Percentiles rank a stretch among this genome's conserved stretches.
Evolutionary conservation across 2,329 filamentous ascomycete species (phyloP).

Genomic region (Onygenales sp.): DNA sequence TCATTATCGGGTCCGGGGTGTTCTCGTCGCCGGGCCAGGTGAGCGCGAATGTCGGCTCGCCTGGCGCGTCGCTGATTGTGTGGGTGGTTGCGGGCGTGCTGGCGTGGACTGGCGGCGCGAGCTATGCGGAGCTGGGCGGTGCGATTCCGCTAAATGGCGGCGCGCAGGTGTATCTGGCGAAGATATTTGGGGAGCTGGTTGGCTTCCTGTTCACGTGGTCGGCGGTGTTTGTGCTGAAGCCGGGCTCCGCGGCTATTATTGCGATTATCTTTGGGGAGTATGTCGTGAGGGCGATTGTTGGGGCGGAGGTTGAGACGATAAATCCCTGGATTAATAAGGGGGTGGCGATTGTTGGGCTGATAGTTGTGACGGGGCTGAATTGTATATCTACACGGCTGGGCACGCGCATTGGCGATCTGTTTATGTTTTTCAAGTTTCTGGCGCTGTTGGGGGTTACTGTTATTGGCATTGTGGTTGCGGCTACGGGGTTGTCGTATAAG

Average conservation of each 20-base stretch:
- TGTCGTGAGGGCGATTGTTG: constrained; percentile 75
- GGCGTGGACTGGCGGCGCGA: constrained; percentile 91
- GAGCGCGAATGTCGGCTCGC: constrained; percentile 81
- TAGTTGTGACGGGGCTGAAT: constrained; percentile 73
- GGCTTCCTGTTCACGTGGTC: constrained; percentile 97
- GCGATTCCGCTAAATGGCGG: constrained; percentile 94
- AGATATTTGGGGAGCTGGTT: constrained; percentile 88
- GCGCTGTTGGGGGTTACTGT: constrained; percentile 79
- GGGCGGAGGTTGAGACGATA: constrained; percentile 71
- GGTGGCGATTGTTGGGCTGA: constrained; percentile 67
- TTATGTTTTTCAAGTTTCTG: constrained; percentile 96
- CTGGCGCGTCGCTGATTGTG: constrained; percentile 79
- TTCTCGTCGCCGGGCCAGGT: constrained; percentile 93
- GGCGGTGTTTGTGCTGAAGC: constrained; percentile 86
- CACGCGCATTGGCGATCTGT: constrained; percentile 76
- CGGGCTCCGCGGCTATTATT: constrained; percentile 86
- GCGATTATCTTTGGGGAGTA: constrained; percentile 98
- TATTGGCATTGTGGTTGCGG: constrained; percentile 78
- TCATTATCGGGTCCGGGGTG: constrained; percentile 94
- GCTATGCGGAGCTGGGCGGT: constrained; percentile 90
- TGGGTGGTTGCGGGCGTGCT: constrained; percentile 87
- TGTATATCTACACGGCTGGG: constrained; percentile 84
- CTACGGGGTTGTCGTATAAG: constrained; percentile 70
- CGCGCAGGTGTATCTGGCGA: constrained; percentile 84
- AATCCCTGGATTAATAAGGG: constrained; percentile 85